phyloP scores from a whole-genome alignment of 805 yeast genomes.

The Starmerella bombi region DNA sequence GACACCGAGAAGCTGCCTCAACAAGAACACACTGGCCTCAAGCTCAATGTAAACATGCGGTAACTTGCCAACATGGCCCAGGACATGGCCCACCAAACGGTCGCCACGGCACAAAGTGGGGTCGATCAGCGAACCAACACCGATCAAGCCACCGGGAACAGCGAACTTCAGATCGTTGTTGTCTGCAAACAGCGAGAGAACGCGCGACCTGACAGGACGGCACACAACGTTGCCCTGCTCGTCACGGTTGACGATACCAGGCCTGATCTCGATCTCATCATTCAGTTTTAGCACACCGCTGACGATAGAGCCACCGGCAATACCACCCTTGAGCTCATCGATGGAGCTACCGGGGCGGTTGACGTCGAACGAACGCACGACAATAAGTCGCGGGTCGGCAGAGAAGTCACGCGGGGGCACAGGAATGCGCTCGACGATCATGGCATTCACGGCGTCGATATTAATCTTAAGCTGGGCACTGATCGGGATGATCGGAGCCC shows the following conservation, averaged over 20 bases:
- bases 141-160: slow-evolving; percentile 99
- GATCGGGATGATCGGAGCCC: slow-evolving; percentile 97
- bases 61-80: slow-evolving; percentile 90
- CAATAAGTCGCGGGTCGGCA: slow-evolving; percentile 89
- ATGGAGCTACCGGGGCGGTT: slow-evolving; percentile 98
- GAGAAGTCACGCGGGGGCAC: slow-evolving; percentile 91
- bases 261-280: slow-evolving; percentile 97
- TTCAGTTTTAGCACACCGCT: slow-evolving; percentile 95
- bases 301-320: slow-evolving; percentile 97
- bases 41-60: slow-evolving; percentile 95
- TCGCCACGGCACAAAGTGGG: slow-evolving; percentile 99
- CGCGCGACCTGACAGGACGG: slow-evolving; percentile 87
- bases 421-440: slow-evolving; percentile 88
- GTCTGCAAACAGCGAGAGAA: slow-evolving; percentile 91
- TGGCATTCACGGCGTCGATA: slow-evolving; percentile 96
- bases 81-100: slow-evolving; percentile 97
- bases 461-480: slow-evolving; percentile 97
- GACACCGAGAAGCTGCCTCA: slow-evolving; percentile 95
- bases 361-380: slow-evolving; percentile 95
- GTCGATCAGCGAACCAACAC: slow-evolving; percentile 98
- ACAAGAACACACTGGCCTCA: slow-evolving; percentile 90
- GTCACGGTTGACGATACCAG: slow-evolving; percentile 96
- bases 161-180: slow-evolving; percentile 96
- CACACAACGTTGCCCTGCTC: slow-evolving; percentile 70
- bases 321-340: slow-evolving; percentile 97